Base-by-base conservation (phyloP, 495 filamentous ascomycete genomes). In the Sphaerosporella brunnea region DNA sequence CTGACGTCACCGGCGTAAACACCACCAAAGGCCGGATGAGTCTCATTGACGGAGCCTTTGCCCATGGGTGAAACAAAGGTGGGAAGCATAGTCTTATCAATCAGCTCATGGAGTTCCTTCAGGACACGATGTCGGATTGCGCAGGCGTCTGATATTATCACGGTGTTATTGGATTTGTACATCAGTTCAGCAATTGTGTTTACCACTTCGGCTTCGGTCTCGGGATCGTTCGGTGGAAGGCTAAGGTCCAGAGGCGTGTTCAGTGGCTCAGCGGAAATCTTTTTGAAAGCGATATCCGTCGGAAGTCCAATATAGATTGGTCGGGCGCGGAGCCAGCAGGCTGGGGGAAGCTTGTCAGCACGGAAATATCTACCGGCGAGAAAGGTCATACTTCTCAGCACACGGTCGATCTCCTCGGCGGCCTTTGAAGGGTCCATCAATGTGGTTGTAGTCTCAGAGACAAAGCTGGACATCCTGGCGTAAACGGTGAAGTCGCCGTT, bases 61-160 rank as follows among this genome's bases (percentile, higher is more conserved):
- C 88, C 85, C 84, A 93, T 92, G 1, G 87, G 87, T 0, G 84
- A 76, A 16, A 90, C 83, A 62, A 90, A 93, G 0, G 79, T 80
- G 5, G 85, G 87, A 8, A 94, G 63, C 7, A 74, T 68, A 0
- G 84, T 82, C 56, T 76, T 82, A 36, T 79, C 69, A 28, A 93
- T 66, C n/a, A 96, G 66, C 24, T 78, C 74, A 44, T 79, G 77
- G 9, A 84, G 75, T 60, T 93, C 88, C 0, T 76, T 67, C 4
- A 90, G 63, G 10, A 78, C 78, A 10, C 73, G 69, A 58, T 93
- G 84, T 18, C 86, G 78, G 58, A 87, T 78, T 4, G 86, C 80
- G 59, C 86, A 93, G n/a, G 83, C 85, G 62, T 96, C 88, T 2
- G 90, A 82, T 20, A 96, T 65, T 13, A 96, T 79, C 21, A 93